phyloP scores from a whole-genome alignment of 2,329 filamentous ascomycete species.

The Colletotrichum liriopes region DNA sequence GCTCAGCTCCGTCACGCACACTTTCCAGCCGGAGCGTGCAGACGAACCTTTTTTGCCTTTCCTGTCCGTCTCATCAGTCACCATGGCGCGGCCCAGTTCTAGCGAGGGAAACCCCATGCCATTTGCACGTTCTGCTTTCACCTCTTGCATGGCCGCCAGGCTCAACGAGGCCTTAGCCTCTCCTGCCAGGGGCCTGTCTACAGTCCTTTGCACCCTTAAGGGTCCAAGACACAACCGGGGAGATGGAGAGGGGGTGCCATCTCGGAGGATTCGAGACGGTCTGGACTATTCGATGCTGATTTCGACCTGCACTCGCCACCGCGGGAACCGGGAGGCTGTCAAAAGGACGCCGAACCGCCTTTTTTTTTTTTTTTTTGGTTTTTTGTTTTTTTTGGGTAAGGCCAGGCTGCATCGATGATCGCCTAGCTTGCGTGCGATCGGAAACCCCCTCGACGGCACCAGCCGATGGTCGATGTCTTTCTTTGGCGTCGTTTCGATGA shows the following conservation, averaged over 20 bases:
- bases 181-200: neutral
- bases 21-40: neutral
- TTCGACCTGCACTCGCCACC: slow-evolving; percentile 17
- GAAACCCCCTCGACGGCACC: neutral
- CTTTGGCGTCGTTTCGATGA: neutral
- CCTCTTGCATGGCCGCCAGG: slow-evolving; percentile 6
- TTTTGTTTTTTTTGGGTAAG: neutral
- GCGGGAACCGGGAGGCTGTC: slow-evolving; percentile 5
- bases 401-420: neutral
- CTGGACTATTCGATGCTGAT: slow-evolving; percentile 25
- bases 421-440: neutral
- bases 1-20: neutral
- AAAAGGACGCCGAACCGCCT: neutral
- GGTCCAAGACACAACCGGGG: slow-evolving; percentile 7
- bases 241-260: neutral
- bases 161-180: neutral
- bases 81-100: neutral
- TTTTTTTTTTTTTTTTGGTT: too few species aligned
- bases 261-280: neutral
- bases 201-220: slow-evolving; percentile 16
- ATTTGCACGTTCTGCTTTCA: neutral
- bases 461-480: neutral
- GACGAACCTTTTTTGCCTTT: neutral
- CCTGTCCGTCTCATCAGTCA: neutral
- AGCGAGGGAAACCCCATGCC: neutral